These are phyloP conservation scores for Streptanthus diversifolius DNA, from an alignment of 345 rosid species.

Conservation along the genomic window DNA sequence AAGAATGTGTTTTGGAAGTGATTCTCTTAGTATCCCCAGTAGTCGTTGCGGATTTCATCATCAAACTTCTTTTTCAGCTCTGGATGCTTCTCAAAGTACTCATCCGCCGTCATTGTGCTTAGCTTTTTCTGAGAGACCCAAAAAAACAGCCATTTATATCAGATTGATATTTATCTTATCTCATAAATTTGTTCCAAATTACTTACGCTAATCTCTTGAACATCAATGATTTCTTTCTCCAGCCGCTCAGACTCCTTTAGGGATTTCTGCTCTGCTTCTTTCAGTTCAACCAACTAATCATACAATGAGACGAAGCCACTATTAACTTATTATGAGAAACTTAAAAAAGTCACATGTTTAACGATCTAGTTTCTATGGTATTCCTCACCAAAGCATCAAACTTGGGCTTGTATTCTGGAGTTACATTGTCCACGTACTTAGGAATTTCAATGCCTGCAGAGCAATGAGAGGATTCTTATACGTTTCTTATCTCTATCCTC, in stretches of 20 bases:
- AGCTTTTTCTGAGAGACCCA: conserved; percentile 58
- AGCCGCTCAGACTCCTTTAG: conserved; percentile 68
- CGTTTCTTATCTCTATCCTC: background rate
- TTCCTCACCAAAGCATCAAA: conserved; percentile 83
- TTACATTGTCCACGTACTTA: conserved; percentile 74
- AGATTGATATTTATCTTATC: background rate
- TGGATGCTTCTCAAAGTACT: conserved; percentile 90
- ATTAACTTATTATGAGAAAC: background rate
- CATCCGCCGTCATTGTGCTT: conserved; percentile 97
- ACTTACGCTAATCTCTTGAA: conserved; percentile 79
- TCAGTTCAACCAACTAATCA: conserved; percentile 71
- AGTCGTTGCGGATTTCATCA: conserved; percentile 91
- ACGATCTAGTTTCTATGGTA: background rate
- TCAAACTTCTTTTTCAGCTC: conserved; percentile 93
- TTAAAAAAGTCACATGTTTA: background rate
- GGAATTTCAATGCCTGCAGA: conserved; percentile 77
- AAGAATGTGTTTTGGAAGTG: background rate
- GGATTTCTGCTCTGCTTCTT: conserved; percentile 81
- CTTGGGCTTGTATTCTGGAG: conserved; percentile 88
- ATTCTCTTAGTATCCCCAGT: conserved; percentile 66
- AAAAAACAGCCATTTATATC: background rate
- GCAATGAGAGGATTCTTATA: background rate
- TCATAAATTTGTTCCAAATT: background rate
- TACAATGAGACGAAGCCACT: conserved; percentile 1
- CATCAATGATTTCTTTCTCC: conserved; percentile 81